phyloP scores from a whole-genome alignment of 805 yeast species.

The Kodamaea leandrae region DNA sequence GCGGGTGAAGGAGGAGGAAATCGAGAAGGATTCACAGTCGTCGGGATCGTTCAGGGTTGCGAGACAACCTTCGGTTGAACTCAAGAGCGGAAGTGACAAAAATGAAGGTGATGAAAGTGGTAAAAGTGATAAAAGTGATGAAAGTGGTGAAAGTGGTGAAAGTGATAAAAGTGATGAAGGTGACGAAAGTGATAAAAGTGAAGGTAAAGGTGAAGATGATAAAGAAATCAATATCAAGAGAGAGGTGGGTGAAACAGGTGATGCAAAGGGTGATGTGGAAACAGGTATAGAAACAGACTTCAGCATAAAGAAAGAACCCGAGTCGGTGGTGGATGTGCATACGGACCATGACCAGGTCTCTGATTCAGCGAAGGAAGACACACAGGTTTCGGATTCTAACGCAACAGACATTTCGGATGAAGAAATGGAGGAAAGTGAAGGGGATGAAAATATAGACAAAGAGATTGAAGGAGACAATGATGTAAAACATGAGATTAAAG shows the following conservation, averaged over 20 bases:
- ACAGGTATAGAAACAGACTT: neutral
- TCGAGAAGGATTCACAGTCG: neutral
- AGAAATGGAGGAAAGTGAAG: neutral
- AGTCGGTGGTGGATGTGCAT: neutral
- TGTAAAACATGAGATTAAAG: neutral
- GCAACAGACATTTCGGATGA: too few relatives aligned
- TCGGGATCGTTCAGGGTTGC: neutral
- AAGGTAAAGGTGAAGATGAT: slow-evolving; percentile 8
- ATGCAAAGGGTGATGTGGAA: slow-evolving; percentile 2
- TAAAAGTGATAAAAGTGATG: neutral
- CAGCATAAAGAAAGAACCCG: neutral
- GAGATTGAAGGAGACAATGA: neutral
- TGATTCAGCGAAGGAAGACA: too few relatives aligned
- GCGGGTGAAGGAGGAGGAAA: slow-evolving; percentile 4
- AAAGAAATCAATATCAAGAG: too few relatives aligned
- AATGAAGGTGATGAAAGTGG: neutral
- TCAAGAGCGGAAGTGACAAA: neutral
- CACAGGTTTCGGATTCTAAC: too few relatives aligned
- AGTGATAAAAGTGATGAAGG: too few relatives aligned
- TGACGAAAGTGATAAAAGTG: slow-evolving; percentile 9
- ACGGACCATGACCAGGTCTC: neutral
- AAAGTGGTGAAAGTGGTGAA: too few relatives aligned
- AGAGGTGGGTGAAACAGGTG: too few relatives aligned
- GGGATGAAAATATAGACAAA: slow-evolving; percentile 9
- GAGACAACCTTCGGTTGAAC: neutral